phyloP scores from a whole-genome alignment of 495 filamentous ascomycete species.

The Penicillium canescens region DNA sequence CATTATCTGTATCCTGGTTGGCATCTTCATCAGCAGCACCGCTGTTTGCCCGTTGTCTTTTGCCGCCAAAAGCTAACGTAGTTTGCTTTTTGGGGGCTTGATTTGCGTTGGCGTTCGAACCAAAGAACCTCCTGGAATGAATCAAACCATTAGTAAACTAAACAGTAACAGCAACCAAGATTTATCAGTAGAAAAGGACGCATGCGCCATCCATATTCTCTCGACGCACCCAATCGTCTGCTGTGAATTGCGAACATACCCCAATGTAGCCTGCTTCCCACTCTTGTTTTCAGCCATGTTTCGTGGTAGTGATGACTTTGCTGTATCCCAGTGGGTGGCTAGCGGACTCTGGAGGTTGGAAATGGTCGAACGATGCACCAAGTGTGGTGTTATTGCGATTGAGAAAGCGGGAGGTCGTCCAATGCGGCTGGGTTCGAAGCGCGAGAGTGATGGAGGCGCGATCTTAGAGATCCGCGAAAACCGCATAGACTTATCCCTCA shows the following conservation, averaged over 20 bases:
- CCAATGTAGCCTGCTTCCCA: constrained; percentile 81
- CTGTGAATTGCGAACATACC: constrained; percentile 86
- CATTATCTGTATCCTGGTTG: constrained; percentile 45
- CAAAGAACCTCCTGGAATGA: constrained; percentile 42
- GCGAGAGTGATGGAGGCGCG: constrained; percentile 22
- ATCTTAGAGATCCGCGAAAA: constrained; percentile 12
- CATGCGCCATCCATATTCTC: constrained; percentile 1
- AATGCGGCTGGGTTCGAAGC: constrained; percentile 8
- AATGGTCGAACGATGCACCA: background rate
- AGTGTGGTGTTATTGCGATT: background rate
- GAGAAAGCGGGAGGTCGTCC: background rate
- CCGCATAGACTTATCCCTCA: constrained; percentile 32
- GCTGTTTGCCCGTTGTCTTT: constrained; percentile 28
- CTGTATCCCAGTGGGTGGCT: background rate
- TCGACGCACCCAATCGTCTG: constrained; percentile 78
- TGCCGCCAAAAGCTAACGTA: constrained; percentile 63
- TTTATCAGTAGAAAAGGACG: background rate
- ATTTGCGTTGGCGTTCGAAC: constrained; percentile 34
- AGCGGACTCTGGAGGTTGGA: too few relatives aligned
- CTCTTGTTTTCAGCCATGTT: constrained; percentile 44
- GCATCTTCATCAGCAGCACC: constrained; percentile 14
- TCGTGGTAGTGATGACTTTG: background rate
- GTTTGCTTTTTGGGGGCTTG: constrained; percentile 67
- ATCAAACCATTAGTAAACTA: constrained; percentile 1
- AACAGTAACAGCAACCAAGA: background rate